A percentile compares a stretch with the other conserved stretches of the same genome.
These are phyloP conservation scores for Chlamydomonas sphaeroides DNA, from an alignment of 139 green algal species.

Conservation along the genomic window DNA sequence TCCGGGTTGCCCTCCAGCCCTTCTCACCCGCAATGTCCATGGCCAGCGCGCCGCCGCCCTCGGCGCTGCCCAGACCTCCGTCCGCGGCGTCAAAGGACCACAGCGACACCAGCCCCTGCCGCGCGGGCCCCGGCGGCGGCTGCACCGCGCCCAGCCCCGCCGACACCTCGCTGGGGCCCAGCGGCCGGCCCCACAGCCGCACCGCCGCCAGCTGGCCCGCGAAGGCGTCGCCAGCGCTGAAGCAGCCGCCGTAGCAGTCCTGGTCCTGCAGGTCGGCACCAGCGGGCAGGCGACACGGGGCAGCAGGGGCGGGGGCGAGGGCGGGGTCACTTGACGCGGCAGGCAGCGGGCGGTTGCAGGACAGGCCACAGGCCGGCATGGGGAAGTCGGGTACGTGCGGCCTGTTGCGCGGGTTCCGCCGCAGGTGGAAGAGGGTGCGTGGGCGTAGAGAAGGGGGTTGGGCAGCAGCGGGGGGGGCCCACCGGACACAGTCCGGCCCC, in stretches of 20 bases:
- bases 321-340: too few relatives aligned
- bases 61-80: constrained; percentile 10
- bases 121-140: constrained; percentile 42
- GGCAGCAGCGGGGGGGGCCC: too few relatives aligned
- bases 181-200: constrained; percentile 77
- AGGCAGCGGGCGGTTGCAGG: neutral
- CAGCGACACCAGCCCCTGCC: constrained; percentile 54
- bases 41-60: constrained; percentile 5
- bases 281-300: too few relatives aligned
- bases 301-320: too few relatives aligned
- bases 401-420: too few relatives aligned
- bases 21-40: constrained; percentile 42
- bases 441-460: too few relatives aligned
- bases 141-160: constrained; percentile 58
- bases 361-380: too few relatives aligned
- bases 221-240: constrained; percentile 72
- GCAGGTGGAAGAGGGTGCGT: too few relatives aligned
- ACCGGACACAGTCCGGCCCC: too few relatives aligned
- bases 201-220: constrained; percentile 75
- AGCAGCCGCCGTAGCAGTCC: constrained; percentile 87
- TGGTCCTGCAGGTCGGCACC: constrained; percentile 82
- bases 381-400: too few relatives aligned
- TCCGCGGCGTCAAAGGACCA: constrained; percentile 78
- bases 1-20: too few relatives aligned
- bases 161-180: constrained; percentile 62